Base-by-base conservation (phyloP, 2,329 filamentous ascomycete species). In the Fusarium caatingaense region DNA sequence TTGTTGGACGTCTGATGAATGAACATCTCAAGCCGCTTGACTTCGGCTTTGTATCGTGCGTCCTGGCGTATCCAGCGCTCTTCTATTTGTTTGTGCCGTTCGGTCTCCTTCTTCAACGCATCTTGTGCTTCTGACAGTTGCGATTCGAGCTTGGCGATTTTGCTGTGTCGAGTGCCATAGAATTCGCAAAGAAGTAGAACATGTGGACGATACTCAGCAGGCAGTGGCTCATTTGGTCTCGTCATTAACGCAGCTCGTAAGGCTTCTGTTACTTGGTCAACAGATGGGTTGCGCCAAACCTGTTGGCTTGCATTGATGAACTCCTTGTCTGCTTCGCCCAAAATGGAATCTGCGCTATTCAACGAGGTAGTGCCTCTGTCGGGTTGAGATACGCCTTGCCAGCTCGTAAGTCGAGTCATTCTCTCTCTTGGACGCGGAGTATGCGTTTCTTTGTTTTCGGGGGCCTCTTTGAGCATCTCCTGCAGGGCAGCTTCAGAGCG, bases 211-310 rank as follows among this genome's bases (percentile, higher is more conserved):
- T 83, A 82, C 40, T 81, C 78, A 6, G 78, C 55, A 2, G 83
- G 80, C 3, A 85, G 75, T 2, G 80, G 77, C 9, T 76, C 70
- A 5, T 78, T 58, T 21, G 76, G 65, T 11, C 74, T 78, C 23
- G 77, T 78, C 79, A 85, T 83, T 70, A 85, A 76, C 11, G 69
- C 74, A 8, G 79, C 78, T 45, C 81, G 80, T n/a, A 86, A 73
- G 1, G 80, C 72, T 62, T 85, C 83, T 18, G 81, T 78, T 75
- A 85, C 81, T 69, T 83, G 81, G 42, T 81, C 74, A 37, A 84
- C 55, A 10, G 78, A 82, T 9, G 83, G 83, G n/a, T 79, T 81
- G 51, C 82, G 78, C 76, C 80, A 81, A 5, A 74, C 64, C 21
- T 70, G 51, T 18, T 79, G 74, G 10, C 42, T 56, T 47, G 51